A percentile compares a stretch with the other conserved stretches of the same genome.
These are phyloP conservation scores for Cronartium quercuum DNA, from an alignment of 1,284 basidiomycete species.

Conservation along the genomic window DNA sequence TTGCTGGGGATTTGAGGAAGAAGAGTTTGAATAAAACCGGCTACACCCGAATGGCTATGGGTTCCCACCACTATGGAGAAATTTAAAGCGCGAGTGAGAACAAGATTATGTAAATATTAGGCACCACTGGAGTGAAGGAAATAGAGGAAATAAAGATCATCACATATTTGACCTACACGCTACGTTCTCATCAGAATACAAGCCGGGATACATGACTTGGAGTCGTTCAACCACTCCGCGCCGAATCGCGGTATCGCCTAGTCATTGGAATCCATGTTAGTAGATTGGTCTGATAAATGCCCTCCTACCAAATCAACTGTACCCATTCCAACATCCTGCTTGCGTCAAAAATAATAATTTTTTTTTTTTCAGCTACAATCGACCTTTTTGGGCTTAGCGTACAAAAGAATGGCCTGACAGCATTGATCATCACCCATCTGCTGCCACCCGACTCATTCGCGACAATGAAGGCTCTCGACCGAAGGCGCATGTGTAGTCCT, in stretches of 20 bases:
- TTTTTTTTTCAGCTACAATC: too few species aligned
- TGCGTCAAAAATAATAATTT: too few species aligned
- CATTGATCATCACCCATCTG: conserved; percentile 68
- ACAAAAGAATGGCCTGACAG: conserved; percentile 52
- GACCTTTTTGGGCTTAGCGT: background rate
- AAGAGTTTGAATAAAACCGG: conserved; percentile 65
- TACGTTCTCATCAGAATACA: conserved; percentile 66
- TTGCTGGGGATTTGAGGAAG: conserved; percentile 68
- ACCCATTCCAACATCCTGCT: conserved; percentile 26
- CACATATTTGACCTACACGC: conserved; percentile 51
- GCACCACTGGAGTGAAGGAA: too few species aligned
- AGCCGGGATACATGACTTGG: conserved; percentile 56
- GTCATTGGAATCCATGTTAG: conserved; percentile 58
- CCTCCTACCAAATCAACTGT: background rate
- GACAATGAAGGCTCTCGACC: conserved; percentile 68
- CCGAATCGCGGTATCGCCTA: conserved; percentile 72
- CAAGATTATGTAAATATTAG: background rate
- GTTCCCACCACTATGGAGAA: conserved; percentile 58
- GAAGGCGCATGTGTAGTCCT: conserved; percentile 71
- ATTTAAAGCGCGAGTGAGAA: too few species aligned
- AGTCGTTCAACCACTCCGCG: conserved; percentile 62
- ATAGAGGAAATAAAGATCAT: too few species aligned
- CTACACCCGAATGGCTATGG: conserved; percentile 70
- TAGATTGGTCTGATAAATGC: background rate
- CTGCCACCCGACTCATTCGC: conserved; percentile 59